Evolutionary conservation across 1,139 yeast genomes (phyloP).

Genomic region (Taiozyma sp.): DNA sequence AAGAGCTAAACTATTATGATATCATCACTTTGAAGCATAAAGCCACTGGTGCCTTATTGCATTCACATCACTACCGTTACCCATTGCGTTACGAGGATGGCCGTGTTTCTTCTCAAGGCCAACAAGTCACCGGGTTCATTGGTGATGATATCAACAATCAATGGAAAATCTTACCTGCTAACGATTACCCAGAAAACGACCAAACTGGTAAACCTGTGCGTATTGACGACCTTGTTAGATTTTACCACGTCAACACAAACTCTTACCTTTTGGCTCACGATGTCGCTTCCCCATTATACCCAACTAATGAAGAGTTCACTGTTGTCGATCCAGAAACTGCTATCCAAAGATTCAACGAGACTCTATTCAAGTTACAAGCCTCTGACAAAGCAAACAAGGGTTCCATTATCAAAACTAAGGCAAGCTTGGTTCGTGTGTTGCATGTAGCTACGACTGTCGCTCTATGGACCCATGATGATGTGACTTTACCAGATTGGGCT

Average conservation of each 20-base stretch:
- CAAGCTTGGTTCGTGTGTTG: slow-evolving; percentile 60
- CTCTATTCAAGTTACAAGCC: slow-evolving; percentile 73
- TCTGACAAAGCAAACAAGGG: slow-evolving; percentile 46
- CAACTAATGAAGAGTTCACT: slow-evolving; percentile 91
- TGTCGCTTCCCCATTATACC: slow-evolving; percentile 91
- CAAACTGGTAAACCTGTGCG: slow-evolving; percentile 42
- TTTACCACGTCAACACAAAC: slow-evolving; percentile 78
- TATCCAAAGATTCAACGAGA: slow-evolving; percentile 56
- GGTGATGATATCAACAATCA: slow-evolving; percentile 63
- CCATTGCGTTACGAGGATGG: slow-evolving; percentile 97
- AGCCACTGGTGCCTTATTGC: slow-evolving; percentile 70
- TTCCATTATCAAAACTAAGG: slow-evolving; percentile 61
- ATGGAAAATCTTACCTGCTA: slow-evolving; percentile 82
- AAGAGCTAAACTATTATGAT: slow-evolving; percentile 72
- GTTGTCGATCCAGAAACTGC: slow-evolving; percentile 61
- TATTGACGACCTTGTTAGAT: slow-evolving; percentile 67
- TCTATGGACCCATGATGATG: slow-evolving; percentile 91
- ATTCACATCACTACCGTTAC: slow-evolving; percentile 70
- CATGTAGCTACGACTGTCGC: slow-evolving; percentile 90
- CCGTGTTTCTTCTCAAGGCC: slow-evolving; percentile 91
- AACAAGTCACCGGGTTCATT: slow-evolving; percentile 79
- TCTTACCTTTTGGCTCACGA: slow-evolving; percentile 86
- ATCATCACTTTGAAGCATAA: slow-evolving; percentile 71
- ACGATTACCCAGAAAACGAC: slow-evolving; percentile 35
- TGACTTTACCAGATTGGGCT: slow-evolving; percentile 90